Evolutionary conservation across 2,329 filamentous ascomycete genomes (phyloP), one percentile per base, ranked within the genome.

Genomic region (Penicillium sp.): DNA sequence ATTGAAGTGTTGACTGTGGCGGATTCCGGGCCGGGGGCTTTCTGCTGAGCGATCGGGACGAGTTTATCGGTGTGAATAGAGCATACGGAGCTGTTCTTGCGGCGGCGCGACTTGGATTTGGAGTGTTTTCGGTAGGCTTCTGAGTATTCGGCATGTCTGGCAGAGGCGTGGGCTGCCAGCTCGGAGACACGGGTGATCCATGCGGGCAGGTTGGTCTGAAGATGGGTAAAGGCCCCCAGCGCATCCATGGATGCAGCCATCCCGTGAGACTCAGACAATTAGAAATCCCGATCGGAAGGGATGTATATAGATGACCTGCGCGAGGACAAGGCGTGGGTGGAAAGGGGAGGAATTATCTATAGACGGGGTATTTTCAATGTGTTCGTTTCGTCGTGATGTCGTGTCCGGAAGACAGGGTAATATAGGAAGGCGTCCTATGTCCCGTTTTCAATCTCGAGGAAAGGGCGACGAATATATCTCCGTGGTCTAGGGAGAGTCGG

Each of bases 141-240:
- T 16, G 70, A 69, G 56, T 77, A 80, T 62, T 79, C 76, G 24
- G 70, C 63, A 56, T 77, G 71, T 66, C 74, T 79, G 43, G 68
- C 66, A 14, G 72, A 64, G 1, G 76, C 75, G 60, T 79, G 72
- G 7, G 64, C 58, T 27, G 73, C 70, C n/a, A 81, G 68, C 8
- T 77, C 73, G 21, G 78, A 73, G 39, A 80, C 62, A 52, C 70
- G 72, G 41, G 63, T 65, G 45, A 79, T 73, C 79, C 79, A 81
- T n/a, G 66, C 52, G 14, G 79, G 78, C 16, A 80, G 55, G 55
- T 75, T 79, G 50, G 79, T 75, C 45, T 72, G 65, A 9, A 81
- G 70, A 59, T 75, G 70, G 61, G 74, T 66, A 62, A 81, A 80
- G 56, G 77, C 78, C 53, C 74, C 71, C 46, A 78, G 63, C 39